phyloP scores from a whole-genome alignment of 257 asterid genomes.

The Agastache rugosa region DNA sequence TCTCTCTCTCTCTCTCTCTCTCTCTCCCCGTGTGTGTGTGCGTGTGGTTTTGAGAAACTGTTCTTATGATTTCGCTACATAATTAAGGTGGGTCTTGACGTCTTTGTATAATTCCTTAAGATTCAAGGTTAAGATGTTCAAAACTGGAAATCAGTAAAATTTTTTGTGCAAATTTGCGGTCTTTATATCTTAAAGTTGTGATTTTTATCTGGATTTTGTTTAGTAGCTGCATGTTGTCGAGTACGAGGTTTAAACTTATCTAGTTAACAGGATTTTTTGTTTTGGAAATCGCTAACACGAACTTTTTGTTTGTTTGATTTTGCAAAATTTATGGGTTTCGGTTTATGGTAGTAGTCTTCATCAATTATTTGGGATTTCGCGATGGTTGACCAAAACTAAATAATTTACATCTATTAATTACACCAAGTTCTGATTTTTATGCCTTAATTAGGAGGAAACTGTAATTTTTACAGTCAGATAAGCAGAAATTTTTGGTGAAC shows the following conservation, averaged over 20 bases:
- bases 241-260: slow-evolving; percentile 18
- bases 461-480: neutral
- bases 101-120: slow-evolving; percentile 18
- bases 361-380: slow-evolving; percentile 9
- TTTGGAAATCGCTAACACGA: neutral
- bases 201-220: slow-evolving; percentile 39
- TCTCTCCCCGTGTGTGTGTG: neutral
- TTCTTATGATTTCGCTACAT: slow-evolving; percentile 19
- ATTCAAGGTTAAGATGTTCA: slow-evolving; percentile 31
- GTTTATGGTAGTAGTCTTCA: neutral
- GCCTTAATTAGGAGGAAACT: slow-evolving; percentile 5
- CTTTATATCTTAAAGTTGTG: slow-evolving; percentile 39
- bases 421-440: slow-evolving; percentile 18
- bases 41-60: slow-evolving; percentile 15
- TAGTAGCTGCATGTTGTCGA: slow-evolving; percentile 40
- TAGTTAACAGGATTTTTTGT: slow-evolving; percentile 1
- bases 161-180: slow-evolving; percentile 36
- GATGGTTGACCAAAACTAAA: slow-evolving; percentile 43
- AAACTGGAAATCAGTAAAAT: slow-evolving; percentile 19
- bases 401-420: slow-evolving; percentile 19
- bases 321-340: slow-evolving; percentile 24
- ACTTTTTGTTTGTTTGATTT: slow-evolving; percentile 9
- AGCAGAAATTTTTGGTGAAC: slow-evolving; percentile 11
- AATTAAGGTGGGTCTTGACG: slow-evolving; percentile 54
- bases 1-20: slow-evolving; percentile 23